Base-by-base conservation (phyloP, 805 yeast species). In the Kregervanrija pseudodelftensis region DNA sequence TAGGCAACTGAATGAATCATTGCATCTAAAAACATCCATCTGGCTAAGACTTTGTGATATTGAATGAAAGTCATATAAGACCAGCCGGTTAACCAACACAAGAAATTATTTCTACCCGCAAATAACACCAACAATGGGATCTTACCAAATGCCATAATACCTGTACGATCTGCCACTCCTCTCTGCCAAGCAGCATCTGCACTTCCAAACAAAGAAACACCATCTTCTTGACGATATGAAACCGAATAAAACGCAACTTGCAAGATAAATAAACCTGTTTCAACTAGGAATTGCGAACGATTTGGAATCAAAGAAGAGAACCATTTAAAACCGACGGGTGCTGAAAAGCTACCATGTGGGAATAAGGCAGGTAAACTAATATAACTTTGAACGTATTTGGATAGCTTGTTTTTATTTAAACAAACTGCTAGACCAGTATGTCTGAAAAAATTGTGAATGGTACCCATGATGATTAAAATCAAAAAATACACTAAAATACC, bases 31-130 rank as follows among this genome's bases (percentile, higher is more conserved):
- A 66, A 55, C 58, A 72, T 66, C 3, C 70, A 68, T 54, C 85
- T 68, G 2, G 85, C 80, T 39, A 74, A 61, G 82, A 85, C 77
- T 59, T 73, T 81, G 61, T 87, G 95, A 55, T 75, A 76, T 30
- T 71, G 68, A 54, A 79, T 54, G 51, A 72, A 72, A 35, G 70
- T 59, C 3, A 71, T 50, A 45, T 64, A 68, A 10, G 60, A 53
- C 67, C 73, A 67, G 1, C 75, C 73, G 11, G 76, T 67, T 15
- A 71, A 30, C 60, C 65, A 72, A 41, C 59, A 62, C 45, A 70
- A 56, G 41, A 72, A 58, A 56, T 69, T 71, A 52, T 72, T 72
- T 48, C 76, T 60, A 33, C 78, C 77, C 5, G 74, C 69, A 54
- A 73, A 73, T 33, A 74, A 57, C 15, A 74, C 57, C 39, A 69